Evolutionary conservation across 2,329 filamentous ascomycete genomes (phyloP), one percentile per base, ranked within the genome.

Genomic region (Elsinoe necatrix): DNA sequence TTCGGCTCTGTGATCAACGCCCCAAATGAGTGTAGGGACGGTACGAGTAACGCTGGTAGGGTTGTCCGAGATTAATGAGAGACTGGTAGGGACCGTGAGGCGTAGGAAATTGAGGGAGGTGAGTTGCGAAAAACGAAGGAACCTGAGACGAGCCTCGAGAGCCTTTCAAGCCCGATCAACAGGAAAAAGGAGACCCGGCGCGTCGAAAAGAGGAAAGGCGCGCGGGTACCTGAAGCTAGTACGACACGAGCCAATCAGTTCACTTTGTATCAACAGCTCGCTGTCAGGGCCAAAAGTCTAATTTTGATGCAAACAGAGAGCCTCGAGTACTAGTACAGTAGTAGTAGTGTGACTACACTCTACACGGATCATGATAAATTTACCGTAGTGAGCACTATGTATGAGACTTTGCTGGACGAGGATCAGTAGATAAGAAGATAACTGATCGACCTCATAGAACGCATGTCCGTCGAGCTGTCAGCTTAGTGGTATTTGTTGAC

Each of bases 61-160:
- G 4, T 52, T 29, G 48, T 20, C 31, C 29, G 45, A 37, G 34
- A 39, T 35, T 37, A 52, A 52, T 31, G 48, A 52, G 31, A 52
- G 48, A 52, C 34, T 52, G 48, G 16, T n/a, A 29, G 16, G 14
- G 45, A 52, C 14, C 18, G 23, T 25, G n/a, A 14, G 11, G n/a
- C 21, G n/a, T 34, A 37, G 47, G 47, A 52, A 52, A 52, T 52
- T 52, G 48, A 52, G 48, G 48, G 48, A 52, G 34, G 21, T 52
- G 48, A 25, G 23, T 16, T 16, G 23, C 4, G 25, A 25, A 37
- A 52, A 39, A 52, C 29, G 29, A 34, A 34, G 29, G 20, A 31
- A 25, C 23, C 45, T 50, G 45, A 50, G 45, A 31, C 45, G 45
- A 50, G 45, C 39, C 39, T 43, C 34, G 18, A 21, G 39, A 21